Evolutionary conservation across 345 rosid species (phyloP), one percentile per base, ranked within the genome.

Genomic region (Cardamine resedifolia): DNA sequence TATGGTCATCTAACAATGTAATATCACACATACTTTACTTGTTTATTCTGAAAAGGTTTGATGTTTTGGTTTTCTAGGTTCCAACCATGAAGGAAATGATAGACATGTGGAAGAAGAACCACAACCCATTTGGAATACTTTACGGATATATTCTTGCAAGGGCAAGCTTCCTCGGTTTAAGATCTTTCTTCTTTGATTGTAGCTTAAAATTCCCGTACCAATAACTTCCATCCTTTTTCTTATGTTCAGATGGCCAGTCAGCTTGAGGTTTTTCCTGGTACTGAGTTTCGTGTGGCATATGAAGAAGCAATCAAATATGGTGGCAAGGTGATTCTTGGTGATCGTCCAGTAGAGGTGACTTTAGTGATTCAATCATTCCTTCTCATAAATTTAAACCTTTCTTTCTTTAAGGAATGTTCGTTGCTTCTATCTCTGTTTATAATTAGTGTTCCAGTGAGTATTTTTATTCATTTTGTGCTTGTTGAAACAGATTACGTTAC

Each of bases 281-380:
- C 96, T 58, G 99, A 91, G 78, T 91, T 95, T 77, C 96, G 96
- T 59, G 92, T 88, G 77, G 99, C 94, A 50, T 88, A 31, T 84
- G 92, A 95, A 83, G 98, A 90, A 83, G 99, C 99, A 30, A 80
- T 52, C 73, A 84, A 87, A 66, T 88, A 91, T 81, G 89, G 87
- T 63, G 89, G 90, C 63, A 86, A 80, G 77, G 96, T 91, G 62
- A 67, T 90, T 66, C 92, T 91, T 64, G 99, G 99, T 70, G 99
- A 95, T 87, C 97, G 99, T 56, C 96, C 96, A 21, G 92, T 91
- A 30, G 84, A 91, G 85, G 99, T 88, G 58, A 71, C n/a, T 44
- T 64, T 23, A 33, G 7, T 72, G 3, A 39, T 39, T 12, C 44
- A 39, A 39, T 39, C 4, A 4, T 12, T 12, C 44, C n/a, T 39